Percentiles rank a stretch among this genome's conserved stretches.
Conservation (phyloP, 2,329 filamentous ascomycete genomes). For the Blumeria graminis region DNA sequence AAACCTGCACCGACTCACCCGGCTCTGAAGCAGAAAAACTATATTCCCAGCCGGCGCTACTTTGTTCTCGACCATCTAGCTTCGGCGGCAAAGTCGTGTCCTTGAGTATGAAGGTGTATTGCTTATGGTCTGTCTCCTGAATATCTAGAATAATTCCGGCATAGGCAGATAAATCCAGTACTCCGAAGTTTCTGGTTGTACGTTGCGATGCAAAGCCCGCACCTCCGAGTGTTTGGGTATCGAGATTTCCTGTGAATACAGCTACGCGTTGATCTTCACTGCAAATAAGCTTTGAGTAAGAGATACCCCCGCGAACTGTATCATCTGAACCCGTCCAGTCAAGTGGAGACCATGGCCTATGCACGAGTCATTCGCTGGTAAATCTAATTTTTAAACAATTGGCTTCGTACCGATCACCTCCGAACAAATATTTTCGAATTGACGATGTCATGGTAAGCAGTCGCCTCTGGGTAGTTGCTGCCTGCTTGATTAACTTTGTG, state of each 20-base stretch:
- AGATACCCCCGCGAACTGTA: slow-evolving; percentile 50
- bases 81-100: slow-evolving; percentile 34
- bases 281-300: slow-evolving; percentile 25
- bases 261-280: slow-evolving; percentile 18
- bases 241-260: slow-evolving; percentile 39
- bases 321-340: slow-evolving; percentile 53
- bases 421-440: too few relatives aligned
- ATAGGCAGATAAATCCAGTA: slow-evolving; percentile 39
- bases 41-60: slow-evolving; percentile 49
- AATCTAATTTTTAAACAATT: too few relatives aligned
- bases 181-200: slow-evolving; percentile 28
- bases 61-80: slow-evolving; percentile 44
- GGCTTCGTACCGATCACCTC: too few relatives aligned
- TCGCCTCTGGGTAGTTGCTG: too few relatives aligned
- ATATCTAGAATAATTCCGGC: slow-evolving; percentile 34
- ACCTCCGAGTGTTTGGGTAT: slow-evolving; percentile 51
- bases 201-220: slow-evolving; percentile 66
- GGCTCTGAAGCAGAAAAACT: slow-evolving; percentile 27
- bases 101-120: slow-evolving; percentile 54
- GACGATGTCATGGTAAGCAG: too few relatives aligned
- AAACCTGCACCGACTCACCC: slow-evolving; percentile 25
- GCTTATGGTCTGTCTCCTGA: slow-evolving; percentile 31
- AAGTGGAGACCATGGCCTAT: slow-evolving; percentile 30
- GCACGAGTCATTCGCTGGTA: too few relatives aligned
- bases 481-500: too few relatives aligned